Conservation (phyloP, 2,329 filamentous ascomycete species). For the Xylogone sp. region DNA sequence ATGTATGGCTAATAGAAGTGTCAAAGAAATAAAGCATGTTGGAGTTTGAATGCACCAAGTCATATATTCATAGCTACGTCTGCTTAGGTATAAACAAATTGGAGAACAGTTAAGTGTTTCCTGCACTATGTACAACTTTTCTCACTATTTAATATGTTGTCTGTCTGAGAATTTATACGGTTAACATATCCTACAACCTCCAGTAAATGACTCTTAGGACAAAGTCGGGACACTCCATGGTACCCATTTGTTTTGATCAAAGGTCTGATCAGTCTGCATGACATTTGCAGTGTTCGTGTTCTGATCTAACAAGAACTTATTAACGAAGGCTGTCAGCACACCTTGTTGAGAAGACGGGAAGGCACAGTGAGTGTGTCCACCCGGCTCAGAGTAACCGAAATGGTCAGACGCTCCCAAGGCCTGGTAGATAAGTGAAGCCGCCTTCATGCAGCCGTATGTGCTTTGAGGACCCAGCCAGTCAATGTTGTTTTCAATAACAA, state of each 20-base stretch:
- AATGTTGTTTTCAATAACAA: conserved; percentile 48
- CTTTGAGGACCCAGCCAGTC: conserved; percentile 49
- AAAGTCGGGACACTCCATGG: neutral
- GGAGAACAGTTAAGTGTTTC: too few species aligned
- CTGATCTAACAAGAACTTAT: conserved; percentile 32
- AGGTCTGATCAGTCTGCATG: neutral
- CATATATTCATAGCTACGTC: too few species aligned
- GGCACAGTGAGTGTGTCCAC: conserved; percentile 42
- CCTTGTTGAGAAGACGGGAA: conserved; percentile 40
- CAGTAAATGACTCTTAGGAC: neutral
- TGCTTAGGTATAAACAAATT: too few species aligned
- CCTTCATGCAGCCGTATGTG: conserved; percentile 50
- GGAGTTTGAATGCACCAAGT: too few species aligned
- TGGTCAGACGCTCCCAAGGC: conserved; percentile 47
- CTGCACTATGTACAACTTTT: too few species aligned
- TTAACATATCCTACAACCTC: too few species aligned
- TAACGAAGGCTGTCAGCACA: conserved; percentile 45
- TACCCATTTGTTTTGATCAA: neutral
- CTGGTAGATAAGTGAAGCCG: conserved; percentile 48
- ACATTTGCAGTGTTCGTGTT: neutral
- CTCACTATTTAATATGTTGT: too few species aligned
- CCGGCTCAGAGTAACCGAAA: conserved; percentile 45
- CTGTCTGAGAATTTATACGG: too few species aligned
- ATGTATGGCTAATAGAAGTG: too few species aligned
- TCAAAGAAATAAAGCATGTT: too few species aligned